Evolutionary conservation across 163 green algal genomes (phyloP), one percentile per base, ranked within the genome.

Genomic region (Chlamydomonas reinhardtii): DNA sequence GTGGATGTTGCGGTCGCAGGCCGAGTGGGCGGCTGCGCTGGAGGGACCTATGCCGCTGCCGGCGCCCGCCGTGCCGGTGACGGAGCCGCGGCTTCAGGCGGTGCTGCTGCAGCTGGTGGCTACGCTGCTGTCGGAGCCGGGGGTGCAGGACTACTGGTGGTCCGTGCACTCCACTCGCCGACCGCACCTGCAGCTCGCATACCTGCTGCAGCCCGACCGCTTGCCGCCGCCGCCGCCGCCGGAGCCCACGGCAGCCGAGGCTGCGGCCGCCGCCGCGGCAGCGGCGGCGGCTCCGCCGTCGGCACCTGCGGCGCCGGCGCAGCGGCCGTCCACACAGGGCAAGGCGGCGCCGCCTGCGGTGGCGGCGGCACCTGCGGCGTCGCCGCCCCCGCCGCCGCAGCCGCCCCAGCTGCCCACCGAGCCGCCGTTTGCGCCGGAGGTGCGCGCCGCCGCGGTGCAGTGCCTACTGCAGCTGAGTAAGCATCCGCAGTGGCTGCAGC

Each of bases 401-500:
- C 66, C 77, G 22, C 66, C n/a, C 14, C 76, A 77, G 22, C 71
- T 73, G 66, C 72, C 31, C 69, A 59, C 48, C n/a, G 14, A 39
- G n/a, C 87, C 87, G 29, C 87, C 87, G 22, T 91, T 91, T 52
- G 61, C 87, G 22, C 39, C 70, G 19, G 62, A 65, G 8, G 87
- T 91, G 2, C 87, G 87, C 70, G 64, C 71, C 34, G 87, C 87
- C 17, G 81, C 74, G 24, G 62, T 85, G 24, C 25, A 76, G 22
- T 89, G 74, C 31, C n/a, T 91, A 34, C 43, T 79, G 24, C 81
- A 91, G 87, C 87, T 91, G 34, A 35, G 76, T 15, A 71, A 66
- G 32, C 56, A 85, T 25, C n/a, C 32, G 2, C 32, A n/a, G 15
- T 88, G 81, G 81, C 37, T 78, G 73, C 5, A 62, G 34, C 65